Evolutionary conservation across 495 filamentous ascomycete genomes (phyloP), one percentile per base, ranked within the genome.

Genomic region (Corynascus novoguineensis): DNA sequence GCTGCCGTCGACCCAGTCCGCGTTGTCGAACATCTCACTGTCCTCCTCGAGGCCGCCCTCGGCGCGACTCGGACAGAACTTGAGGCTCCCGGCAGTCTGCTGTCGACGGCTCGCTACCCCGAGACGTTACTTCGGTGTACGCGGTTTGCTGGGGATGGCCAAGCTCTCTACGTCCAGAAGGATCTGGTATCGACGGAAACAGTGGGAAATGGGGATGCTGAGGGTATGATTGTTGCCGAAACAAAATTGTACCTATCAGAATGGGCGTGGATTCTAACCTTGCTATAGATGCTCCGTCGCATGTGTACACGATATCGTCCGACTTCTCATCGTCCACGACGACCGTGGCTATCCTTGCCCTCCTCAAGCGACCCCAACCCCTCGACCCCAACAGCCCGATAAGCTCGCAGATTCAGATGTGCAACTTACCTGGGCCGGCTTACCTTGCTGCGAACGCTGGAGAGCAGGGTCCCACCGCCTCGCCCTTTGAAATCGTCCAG

Each of bases 151-250:
- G 82, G 85, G 27, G 93, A 97, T 71, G 75, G 87, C 46, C 90
- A 95, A 75, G 90, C 86, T 25, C 73, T 99, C 48, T 97, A 96
- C 72, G 86, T 95, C 56, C 86, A 90, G 64, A 95, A 96, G 72
- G 89, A 96, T 64, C 67, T 87, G 32, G 71, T 83, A 38, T 71
- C 75, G 22, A 72, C 77, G 41, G 62, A 51, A 55, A 53, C 56
- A 49, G 65, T 63, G 22, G 67, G 64, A 58, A 68, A 78, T 62
- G 72, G 67, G 34, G 62, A 48, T n/a, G 60, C 65, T 41, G 54
- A 63, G 31, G 46, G 64, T 69, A 59, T 5, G 66, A 25, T 42
- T 24, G 4, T 34, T 53, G 32, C 21, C 9, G 1, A 8, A 22
- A 25, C 14, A 19, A 24, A 25, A 9, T 11, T 11, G 14, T 24